Evolutionary conservation across 306 rosid species (phyloP), one percentile per base, ranked within the genome.

Genomic region (Lupinus albus): DNA sequence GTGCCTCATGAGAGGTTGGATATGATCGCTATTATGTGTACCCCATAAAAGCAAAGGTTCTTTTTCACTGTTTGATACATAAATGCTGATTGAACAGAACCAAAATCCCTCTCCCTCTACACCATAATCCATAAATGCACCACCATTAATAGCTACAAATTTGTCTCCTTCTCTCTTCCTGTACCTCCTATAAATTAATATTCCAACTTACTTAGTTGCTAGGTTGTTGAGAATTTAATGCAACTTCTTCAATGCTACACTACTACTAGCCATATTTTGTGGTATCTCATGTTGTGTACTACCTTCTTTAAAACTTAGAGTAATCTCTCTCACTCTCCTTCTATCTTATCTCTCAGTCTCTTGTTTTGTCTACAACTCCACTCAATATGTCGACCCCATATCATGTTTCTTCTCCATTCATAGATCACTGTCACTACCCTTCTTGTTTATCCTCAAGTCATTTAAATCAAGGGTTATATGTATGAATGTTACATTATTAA

Each of bases 61-160:
- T 73, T 55, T 42, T 49, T 72, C 47, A 65, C 73, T 78, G 77
- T 71, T 84, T 71, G 76, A 77, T 53, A 42, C 79, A 87, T 92
- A 77, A 92, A 79, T 92, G 97, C 84, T 76, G 84, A 85, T 84
- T 71, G 86, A 89, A 92, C 89, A 87, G 83, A 85, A 81, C 95
- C 88, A 88, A 88, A 91, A 88, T 86, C 91, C 85, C 82, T 81
- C 76, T 47, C 80, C 73, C 61, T 70, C 81, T 62, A n/a, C 84
- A 47, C 85, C 80, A 84, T 76, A 78, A 60, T 36, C 81, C 80
- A 82, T 82, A 74, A 89, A 84, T 92, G 86, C 85, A 3, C 71
- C 71, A 68, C 1, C 89, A 87, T 84, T 92, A 74, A 87, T 81
- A 84, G 79, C 83, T 61, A 80, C 85, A 82, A 82, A 83, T 88